Base-by-base conservation (phyloP, 805 yeast genomes). In the Barnettozyma wickerhamii region DNA sequence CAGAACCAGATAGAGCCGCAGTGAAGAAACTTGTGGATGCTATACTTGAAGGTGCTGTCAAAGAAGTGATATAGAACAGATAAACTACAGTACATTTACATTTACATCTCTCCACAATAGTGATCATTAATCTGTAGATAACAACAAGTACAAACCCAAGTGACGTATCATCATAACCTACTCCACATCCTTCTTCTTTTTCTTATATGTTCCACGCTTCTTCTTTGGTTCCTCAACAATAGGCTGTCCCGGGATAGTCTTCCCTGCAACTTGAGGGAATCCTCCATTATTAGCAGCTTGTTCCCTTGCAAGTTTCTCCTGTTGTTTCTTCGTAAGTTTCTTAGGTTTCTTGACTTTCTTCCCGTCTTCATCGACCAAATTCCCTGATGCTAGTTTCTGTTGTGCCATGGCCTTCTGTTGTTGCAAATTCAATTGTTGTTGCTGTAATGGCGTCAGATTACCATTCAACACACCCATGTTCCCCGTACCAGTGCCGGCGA, bases 1-100 rank as follows among this genome's bases (percentile, higher is more conserved):
- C 83, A 41, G 79, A 73, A 33, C 75, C 71, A 7, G 90, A 84
- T 53, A 68, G 91, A 58, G 72, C 71, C 33, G 74, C 75, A 50
- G 64, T 84, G 31, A 75, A 66, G 51, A 75, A 79, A 51, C 46
- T 71, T 37, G 52, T 71, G 17, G 62, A 62, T 39, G 51, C 52
- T 1, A 52, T 59, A 13, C 40, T 52, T 7, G 32, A 42, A 35
- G 35, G 32, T 30, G 19, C 31, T 33, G 10, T 35, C 37, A n/a
- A 19, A 17, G 33, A 30, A 12, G 19, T 18, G 10, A 30, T 30
- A 12, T 19, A 5, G n/a, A n/a, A n/a, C n/a, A n/a, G n/a, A n/a
- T n/a, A n/a, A n/a, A 33, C 9, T 19, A 33, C 18, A 19, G 14
- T 20, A 37, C n/a, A n/a, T n/a, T n/a, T n/a, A n/a, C n/a, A n/a